Evolutionary conservation across 176 grass and related monocot species (phyloP).

Genomic region (Hordeum marinum): DNA sequence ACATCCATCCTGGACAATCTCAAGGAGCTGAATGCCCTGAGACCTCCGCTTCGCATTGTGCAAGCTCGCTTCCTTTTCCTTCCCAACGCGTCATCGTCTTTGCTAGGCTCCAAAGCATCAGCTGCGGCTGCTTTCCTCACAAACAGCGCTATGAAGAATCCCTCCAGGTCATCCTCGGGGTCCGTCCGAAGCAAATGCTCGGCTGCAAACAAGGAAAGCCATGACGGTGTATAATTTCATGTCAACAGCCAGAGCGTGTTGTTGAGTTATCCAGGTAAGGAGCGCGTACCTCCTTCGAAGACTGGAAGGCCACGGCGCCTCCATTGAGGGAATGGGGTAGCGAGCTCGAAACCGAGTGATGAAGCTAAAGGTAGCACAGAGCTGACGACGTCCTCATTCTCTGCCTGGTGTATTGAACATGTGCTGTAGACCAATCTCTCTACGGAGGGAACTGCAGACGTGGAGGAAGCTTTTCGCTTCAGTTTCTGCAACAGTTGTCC

Average conservation of each 20-base stretch:
- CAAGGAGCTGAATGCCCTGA: slow-evolving; percentile 29
- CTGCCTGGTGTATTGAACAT: slow-evolving; percentile 75
- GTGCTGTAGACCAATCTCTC: slow-evolving; percentile 87
- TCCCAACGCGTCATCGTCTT: not conserved
- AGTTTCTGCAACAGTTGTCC: not conserved
- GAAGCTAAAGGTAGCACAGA: slow-evolving; percentile 64
- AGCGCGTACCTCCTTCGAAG: slow-evolving; percentile 67
- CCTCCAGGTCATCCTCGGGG: slow-evolving; percentile 68
- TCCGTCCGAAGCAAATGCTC: slow-evolving; percentile 74
- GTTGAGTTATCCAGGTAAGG: not conserved
- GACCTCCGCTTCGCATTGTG: slow-evolving; percentile 1
- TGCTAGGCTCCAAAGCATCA: not conserved
- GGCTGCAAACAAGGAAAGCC: slow-evolving; percentile 28
- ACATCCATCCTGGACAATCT: slow-evolving; percentile 50
- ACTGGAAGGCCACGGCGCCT: slow-evolving; percentile 60
- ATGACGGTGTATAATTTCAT: not conserved
- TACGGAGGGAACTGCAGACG: slow-evolving; percentile 58
- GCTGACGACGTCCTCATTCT: slow-evolving; percentile 86
- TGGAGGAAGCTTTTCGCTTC: slow-evolving; percentile 21
- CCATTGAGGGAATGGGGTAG: slow-evolving; percentile 73
- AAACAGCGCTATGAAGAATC: slow-evolving; percentile 88
- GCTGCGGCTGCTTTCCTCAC: slow-evolving; percentile 39
- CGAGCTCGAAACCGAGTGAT: slow-evolving; percentile 69
- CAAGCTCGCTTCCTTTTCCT: not conserved
- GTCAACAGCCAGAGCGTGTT: not conserved